Conservation (phyloP, 768 basidiomycete species). For the Phylloporus sp. region DNA sequence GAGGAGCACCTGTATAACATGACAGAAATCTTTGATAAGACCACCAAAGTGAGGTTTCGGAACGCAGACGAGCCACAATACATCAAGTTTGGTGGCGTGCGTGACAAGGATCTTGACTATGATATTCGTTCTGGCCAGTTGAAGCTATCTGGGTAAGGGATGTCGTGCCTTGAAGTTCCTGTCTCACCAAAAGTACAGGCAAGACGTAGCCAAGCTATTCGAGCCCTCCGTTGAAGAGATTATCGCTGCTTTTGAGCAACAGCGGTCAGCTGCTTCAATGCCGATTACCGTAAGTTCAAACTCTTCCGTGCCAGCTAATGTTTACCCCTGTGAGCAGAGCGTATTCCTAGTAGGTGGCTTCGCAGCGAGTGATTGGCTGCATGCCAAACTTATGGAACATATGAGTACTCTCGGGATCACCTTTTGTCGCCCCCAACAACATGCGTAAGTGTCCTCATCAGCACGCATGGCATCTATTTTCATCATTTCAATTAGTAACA, state of each 20-base stretch:
- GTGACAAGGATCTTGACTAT: slow-evolving; percentile 32
- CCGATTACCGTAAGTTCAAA: no score
- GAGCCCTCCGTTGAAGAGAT: slow-evolving; percentile 38
- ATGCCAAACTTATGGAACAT: slow-evolving; percentile 33
- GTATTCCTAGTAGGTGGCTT: slow-evolving; percentile 54
- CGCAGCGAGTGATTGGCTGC: slow-evolving; percentile 42
- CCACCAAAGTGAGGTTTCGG: slow-evolving; percentile 40
- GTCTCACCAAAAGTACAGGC: slow-evolving; percentile 19
- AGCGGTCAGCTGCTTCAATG: no score
- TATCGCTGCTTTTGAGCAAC: slow-evolving; percentile 31
- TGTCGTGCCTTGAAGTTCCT: background rate
- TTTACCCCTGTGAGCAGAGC: slow-evolving; percentile 13
- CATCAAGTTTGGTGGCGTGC: slow-evolving; percentile 35
- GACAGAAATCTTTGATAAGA: slow-evolving; percentile 32
- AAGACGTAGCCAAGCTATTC: slow-evolving; percentile 38
- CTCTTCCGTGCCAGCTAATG: no score
- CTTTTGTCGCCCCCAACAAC: slow-evolving; percentile 45
- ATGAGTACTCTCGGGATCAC: no score
- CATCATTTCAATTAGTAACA: slow-evolving; percentile 28
- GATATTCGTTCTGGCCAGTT: slow-evolving; percentile 37
- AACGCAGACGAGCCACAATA: slow-evolving; percentile 32
- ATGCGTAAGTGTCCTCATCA: slow-evolving; percentile 39
- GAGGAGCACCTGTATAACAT: slow-evolving; percentile 32
- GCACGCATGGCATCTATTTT: slow-evolving; percentile 7
- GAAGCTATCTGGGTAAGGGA: slow-evolving; percentile 33